Evolutionary conservation across 441 rosid species (phyloP).

Genomic region (Adansonia gregorii): DNA sequence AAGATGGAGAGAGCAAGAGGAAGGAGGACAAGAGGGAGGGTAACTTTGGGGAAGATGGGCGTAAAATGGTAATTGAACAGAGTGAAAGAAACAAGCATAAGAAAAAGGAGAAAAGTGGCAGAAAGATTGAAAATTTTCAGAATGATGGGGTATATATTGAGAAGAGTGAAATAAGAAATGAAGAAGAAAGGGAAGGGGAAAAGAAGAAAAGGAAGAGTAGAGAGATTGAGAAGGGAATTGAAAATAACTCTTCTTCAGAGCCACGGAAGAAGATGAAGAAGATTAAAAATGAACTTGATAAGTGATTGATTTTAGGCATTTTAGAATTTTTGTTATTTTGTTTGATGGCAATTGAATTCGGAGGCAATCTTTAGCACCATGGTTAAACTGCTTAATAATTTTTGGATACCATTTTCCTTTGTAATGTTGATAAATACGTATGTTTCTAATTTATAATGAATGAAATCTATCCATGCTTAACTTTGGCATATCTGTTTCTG

Average conservation of each 20-base stretch:
- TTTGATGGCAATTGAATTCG: slow-evolving; percentile 11
- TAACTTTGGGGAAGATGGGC: slow-evolving; percentile 6
- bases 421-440: slow-evolving; percentile 12
- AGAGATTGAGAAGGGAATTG: slow-evolving; percentile 18
- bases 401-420: slow-evolving; percentile 10
- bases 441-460: slow-evolving; percentile 22
- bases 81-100: not conserved
- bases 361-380: not conserved
- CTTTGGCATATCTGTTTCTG: not conserved
- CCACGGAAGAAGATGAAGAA: slow-evolving; percentile 18
- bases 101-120: slow-evolving; percentile 17
- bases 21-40: not conserved
- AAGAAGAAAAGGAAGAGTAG: slow-evolving; percentile 19
- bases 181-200: not conserved
- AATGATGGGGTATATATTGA: slow-evolving; percentile 3
- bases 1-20: slow-evolving; percentile 19
- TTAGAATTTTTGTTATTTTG: not conserved
- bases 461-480: not conserved
- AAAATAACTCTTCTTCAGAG: slow-evolving; percentile 23
- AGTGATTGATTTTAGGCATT: slow-evolving; percentile 10
- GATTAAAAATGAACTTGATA: slow-evolving; percentile 12
- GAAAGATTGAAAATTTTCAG: slow-evolving; percentile 14
- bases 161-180: slow-evolving; percentile 1
- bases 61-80: not conserved
- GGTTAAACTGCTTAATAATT: not conserved